A percentile compares a stretch with the other conserved stretches of the same genome.
These are phyloP conservation scores for Crithidia sp. DNA, from an alignment of 208 protist species.

Conservation along the genomic window DNA sequence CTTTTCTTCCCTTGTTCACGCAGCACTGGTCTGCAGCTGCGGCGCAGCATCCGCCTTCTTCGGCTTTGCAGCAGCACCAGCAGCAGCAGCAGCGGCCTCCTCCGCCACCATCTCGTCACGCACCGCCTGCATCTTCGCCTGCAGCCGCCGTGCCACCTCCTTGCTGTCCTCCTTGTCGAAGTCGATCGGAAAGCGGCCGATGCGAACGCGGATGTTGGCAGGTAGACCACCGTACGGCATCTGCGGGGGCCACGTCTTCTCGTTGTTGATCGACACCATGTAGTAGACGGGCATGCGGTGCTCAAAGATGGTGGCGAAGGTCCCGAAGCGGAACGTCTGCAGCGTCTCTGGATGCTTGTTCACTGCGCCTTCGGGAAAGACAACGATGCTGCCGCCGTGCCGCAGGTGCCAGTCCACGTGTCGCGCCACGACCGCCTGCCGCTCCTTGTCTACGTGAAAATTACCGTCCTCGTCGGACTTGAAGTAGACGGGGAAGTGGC, in stretches of 20 bases:
- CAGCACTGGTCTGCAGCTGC: slow-evolving; percentile 8
- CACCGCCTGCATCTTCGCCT: slow-evolving; percentile 42
- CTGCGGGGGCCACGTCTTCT: slow-evolving; percentile 54
- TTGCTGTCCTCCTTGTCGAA: slow-evolving; percentile 36
- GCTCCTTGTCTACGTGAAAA: slow-evolving; percentile 67
- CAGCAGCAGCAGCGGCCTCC: background rate
- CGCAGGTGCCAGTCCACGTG: slow-evolving; percentile 41
- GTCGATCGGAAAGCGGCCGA: slow-evolving; percentile 43
- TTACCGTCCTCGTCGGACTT: slow-evolving; percentile 58
- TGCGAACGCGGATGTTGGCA: slow-evolving; percentile 47
- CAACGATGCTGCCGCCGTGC: slow-evolving; percentile 41
- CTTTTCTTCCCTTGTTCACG: background rate
- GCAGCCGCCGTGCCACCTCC: slow-evolving; percentile 33
- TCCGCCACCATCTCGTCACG: slow-evolving; percentile 34
- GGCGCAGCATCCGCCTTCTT: background rate
- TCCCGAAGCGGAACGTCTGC: slow-evolving; percentile 61
- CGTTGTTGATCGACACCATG: slow-evolving; percentile 49
- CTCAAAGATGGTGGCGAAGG: slow-evolving; percentile 61
- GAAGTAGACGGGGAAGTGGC: slow-evolving; percentile 78
- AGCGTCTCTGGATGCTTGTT: slow-evolving; percentile 58
- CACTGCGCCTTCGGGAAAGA: slow-evolving; percentile 69
- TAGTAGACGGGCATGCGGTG: slow-evolving; percentile 53
- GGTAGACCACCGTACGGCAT: slow-evolving; percentile 45
- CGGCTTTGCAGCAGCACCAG: background rate
- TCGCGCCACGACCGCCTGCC: slow-evolving; percentile 44